Conservation (phyloP, 345 rosid genomes). For the Leavenworthia alabamica region DNA sequence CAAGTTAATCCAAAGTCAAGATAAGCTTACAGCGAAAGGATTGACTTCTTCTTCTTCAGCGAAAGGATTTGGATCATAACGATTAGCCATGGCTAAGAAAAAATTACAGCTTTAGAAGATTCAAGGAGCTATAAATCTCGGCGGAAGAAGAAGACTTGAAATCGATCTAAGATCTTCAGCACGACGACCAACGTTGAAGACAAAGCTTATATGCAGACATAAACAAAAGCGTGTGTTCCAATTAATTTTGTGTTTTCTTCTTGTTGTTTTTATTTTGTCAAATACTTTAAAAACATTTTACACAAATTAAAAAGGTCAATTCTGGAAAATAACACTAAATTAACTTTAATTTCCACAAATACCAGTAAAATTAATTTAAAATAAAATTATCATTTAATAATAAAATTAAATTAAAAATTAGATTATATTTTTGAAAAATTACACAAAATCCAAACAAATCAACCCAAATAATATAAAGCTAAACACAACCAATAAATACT, state of each 20-base stretch:
- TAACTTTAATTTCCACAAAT: too few species aligned
- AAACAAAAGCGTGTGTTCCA: slow-evolving; percentile 11
- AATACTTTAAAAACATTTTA: too few species aligned
- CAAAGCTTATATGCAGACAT: not conserved
- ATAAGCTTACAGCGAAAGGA: slow-evolving; percentile 82
- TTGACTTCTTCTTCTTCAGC: slow-evolving; percentile 90
- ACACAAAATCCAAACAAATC: too few species aligned
- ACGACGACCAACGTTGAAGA: slow-evolving; percentile 23
- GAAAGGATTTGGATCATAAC: slow-evolving; percentile 39
- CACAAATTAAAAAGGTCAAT: too few species aligned
- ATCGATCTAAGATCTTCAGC: slow-evolving; percentile 25
- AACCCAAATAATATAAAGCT: too few species aligned
- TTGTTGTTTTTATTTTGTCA: not conserved
- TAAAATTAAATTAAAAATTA: too few species aligned
- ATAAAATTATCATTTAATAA: too few species aligned
- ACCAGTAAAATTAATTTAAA: too few species aligned
- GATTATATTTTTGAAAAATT: too few species aligned
- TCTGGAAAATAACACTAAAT: too few species aligned
- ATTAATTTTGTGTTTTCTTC: too few species aligned
- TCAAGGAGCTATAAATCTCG: not conserved
- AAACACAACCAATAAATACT: too few species aligned
- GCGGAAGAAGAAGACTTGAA: slow-evolving; percentile 11
- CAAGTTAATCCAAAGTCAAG: not conserved
- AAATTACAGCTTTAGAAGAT: not conserved
- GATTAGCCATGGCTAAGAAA: slow-evolving; percentile 25